Evolutionary conservation across 768 basidiomycete species (phyloP).

Genomic region (Galerina sulciceps): DNA sequence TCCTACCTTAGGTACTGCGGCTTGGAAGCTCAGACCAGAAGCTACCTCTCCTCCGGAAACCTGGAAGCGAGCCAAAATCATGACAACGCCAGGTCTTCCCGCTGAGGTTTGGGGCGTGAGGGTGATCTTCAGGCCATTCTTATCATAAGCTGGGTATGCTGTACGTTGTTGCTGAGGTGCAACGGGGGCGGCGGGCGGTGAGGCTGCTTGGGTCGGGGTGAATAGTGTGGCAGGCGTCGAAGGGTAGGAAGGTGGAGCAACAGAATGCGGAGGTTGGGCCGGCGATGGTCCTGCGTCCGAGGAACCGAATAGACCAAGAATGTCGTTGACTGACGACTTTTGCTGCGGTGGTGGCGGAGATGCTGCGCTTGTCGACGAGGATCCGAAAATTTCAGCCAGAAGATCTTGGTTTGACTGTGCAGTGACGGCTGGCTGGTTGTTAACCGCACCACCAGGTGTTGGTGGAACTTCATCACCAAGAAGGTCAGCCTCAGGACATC

Average conservation of each 20-base stretch:
- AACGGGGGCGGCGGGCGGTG: slow-evolving; percentile 35
- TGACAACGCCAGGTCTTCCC: slow-evolving; percentile 84
- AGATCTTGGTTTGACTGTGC: slow-evolving; percentile 80
- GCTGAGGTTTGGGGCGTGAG: slow-evolving; percentile 86
- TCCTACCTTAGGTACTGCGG: slow-evolving; percentile 90
- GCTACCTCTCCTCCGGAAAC: slow-evolving; percentile 57
- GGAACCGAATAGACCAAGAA: slow-evolving; percentile 84
- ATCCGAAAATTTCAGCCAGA: slow-evolving; percentile 91
- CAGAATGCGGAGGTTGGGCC: slow-evolving; percentile 28
- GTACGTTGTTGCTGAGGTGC: slow-evolving; percentile 58
- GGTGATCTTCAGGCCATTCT: slow-evolving; percentile 87
- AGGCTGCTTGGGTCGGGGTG: slow-evolving; percentile 41
- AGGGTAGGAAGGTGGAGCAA: slow-evolving; percentile 21
- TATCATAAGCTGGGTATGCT: slow-evolving; percentile 88
- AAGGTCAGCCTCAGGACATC: slow-evolving; percentile 61
- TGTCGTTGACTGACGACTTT: slow-evolving; percentile 80
- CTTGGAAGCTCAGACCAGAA: slow-evolving; percentile 87
- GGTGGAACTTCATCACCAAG: slow-evolving; percentile 75
- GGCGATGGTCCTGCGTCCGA: slow-evolving; percentile 40
- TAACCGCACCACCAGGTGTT: slow-evolving; percentile 42
- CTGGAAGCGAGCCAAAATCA: slow-evolving; percentile 89
- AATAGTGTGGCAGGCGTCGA: slow-evolving; percentile 25
- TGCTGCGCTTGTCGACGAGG: slow-evolving; percentile 43
- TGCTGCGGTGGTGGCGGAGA: slow-evolving; percentile 50
- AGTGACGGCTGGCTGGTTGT: slow-evolving; percentile 43